Conservation (phyloP, 441 rosid species). For the Geranium incanum region DNA sequence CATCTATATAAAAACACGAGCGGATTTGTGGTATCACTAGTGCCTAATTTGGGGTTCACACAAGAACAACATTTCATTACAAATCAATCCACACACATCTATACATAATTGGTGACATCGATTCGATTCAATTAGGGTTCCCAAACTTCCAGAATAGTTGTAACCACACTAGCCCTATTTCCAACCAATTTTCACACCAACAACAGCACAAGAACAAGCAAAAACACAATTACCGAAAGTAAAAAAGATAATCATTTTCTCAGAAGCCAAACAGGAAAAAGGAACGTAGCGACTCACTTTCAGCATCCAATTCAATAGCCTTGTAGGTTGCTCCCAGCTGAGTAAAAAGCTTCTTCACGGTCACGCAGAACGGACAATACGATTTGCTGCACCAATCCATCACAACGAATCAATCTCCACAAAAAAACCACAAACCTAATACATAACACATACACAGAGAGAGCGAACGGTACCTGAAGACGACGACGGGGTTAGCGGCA, state of each 20-base stretch:
- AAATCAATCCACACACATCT: background rate
- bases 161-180: background rate
- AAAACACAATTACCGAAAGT: background rate
- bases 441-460: background rate
- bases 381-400: constrained; percentile 44
- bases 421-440: background rate
- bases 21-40: too few species aligned
- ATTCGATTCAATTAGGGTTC: background rate
- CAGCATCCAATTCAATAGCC: constrained; percentile 55
- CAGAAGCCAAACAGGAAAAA: background rate
- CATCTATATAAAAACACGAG: too few species aligned
- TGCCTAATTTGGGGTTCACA: background rate
- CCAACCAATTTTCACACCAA: too few species aligned
- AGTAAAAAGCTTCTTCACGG: constrained; percentile 60
- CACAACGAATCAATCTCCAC: background rate
- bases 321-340: constrained; percentile 47
- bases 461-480: constrained; percentile 47
- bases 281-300: constrained; percentile 33
- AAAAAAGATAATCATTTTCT: background rate
- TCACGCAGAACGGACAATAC: constrained; percentile 57
- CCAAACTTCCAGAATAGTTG: background rate
- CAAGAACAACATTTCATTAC: background rate
- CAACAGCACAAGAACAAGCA: too few species aligned
- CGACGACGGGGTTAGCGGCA: constrained; percentile 49
- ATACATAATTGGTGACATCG: background rate